These are phyloP conservation scores for Hyphopichia khmerensis DNA, from an alignment of 1,139 yeast species.

Conservation along the genomic window DNA sequence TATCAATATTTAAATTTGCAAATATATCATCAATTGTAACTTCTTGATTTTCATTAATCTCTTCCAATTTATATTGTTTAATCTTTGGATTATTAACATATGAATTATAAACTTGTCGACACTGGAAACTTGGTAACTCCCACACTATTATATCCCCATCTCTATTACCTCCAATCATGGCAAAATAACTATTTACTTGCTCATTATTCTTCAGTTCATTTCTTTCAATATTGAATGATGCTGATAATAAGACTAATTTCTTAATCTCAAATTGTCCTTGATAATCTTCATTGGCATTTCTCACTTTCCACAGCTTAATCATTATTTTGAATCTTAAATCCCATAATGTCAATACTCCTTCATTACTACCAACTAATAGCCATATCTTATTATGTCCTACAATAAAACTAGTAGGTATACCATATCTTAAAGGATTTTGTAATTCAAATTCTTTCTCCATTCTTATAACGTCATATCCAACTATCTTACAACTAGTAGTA, in stretches of 20 bases:
- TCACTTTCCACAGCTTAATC: constrained; percentile 61
- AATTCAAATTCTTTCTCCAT: constrained; percentile 48
- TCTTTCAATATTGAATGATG: constrained; percentile 14
- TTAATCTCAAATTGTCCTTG: constrained; percentile 39
- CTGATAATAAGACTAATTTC: constrained; percentile 44
- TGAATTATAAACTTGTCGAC: constrained; percentile 54
- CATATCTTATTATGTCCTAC: constrained; percentile 56
- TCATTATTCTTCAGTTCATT: not conserved
- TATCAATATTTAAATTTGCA: constrained; percentile 14
- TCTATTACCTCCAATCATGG: constrained; percentile 67
- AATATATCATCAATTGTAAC: constrained; percentile 16
- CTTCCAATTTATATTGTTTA: constrained; percentile 32
- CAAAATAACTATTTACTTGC: constrained; percentile 31
- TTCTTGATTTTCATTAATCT: constrained; percentile 24
- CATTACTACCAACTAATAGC: constrained; percentile 71
- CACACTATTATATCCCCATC: constrained; percentile 65
- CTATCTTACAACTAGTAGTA: constrained; percentile 54
- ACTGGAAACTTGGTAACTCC: constrained; percentile 69
- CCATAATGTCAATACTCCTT: constrained; percentile 78
- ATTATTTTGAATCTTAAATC: constrained; percentile 68
- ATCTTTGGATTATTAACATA: constrained; percentile 28
- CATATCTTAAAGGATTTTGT: constrained; percentile 62
- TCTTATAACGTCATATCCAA: constrained; percentile 58
- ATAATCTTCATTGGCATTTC: constrained; percentile 9
- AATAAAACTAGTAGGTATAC: constrained; percentile 60